phyloP scores from a whole-genome alignment of 2,329 filamentous ascomycete species.

The Fusarium sp. region DNA sequence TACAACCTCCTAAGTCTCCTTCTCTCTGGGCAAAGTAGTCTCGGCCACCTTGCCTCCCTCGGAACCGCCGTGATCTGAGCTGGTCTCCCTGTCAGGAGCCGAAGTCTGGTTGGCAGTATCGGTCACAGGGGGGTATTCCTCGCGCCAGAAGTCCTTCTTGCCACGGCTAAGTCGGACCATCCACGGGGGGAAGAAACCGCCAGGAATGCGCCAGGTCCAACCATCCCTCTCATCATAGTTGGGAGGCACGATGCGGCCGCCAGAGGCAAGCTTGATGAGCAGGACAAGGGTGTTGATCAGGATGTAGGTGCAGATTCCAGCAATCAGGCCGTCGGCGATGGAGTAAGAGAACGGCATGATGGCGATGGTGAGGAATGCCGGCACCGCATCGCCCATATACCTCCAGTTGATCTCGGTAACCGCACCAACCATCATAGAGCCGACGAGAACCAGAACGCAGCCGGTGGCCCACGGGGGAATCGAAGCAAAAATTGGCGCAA shows the following conservation, averaged over 20 bases:
- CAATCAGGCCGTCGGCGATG: conserved; percentile 89
- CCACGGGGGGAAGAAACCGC: conserved; percentile 86
- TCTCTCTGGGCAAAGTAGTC: conserved; percentile 37
- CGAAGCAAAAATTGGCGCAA: conserved; percentile 90
- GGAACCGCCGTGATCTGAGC: conserved; percentile 47
- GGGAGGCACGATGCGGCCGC: conserved; percentile 80
- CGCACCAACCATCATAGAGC: conserved; percentile 85
- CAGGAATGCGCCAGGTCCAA: conserved; percentile 85
- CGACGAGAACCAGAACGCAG: conserved; percentile 88
- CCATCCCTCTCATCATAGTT: conserved; percentile 84
- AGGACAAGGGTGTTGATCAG: conserved; percentile 81
- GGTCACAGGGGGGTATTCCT: conserved; percentile 44
- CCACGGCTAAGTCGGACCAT: conserved; percentile 74
- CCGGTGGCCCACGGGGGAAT: conserved; percentile 93
- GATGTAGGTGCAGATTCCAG: conserved; percentile 83
- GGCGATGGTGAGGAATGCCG: conserved; percentile 86
- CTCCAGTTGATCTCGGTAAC: conserved; percentile 91
- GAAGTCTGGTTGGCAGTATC: conserved; percentile 36
- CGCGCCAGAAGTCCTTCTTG: conserved; percentile 82
- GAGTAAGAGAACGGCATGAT: conserved; percentile 94
- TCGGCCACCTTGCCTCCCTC: conserved; percentile 42
- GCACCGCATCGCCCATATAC: conserved; percentile 87
- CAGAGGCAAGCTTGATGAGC: conserved; percentile 75
- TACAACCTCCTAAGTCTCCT: conserved; percentile 28
- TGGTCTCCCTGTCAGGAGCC: conserved; percentile 35